Percentiles rank a stretch among this genome's conserved stretches.
Conservation (phyloP, 192 early-diverging fungal species). For the Linnemannia schmuckeri region DNA sequence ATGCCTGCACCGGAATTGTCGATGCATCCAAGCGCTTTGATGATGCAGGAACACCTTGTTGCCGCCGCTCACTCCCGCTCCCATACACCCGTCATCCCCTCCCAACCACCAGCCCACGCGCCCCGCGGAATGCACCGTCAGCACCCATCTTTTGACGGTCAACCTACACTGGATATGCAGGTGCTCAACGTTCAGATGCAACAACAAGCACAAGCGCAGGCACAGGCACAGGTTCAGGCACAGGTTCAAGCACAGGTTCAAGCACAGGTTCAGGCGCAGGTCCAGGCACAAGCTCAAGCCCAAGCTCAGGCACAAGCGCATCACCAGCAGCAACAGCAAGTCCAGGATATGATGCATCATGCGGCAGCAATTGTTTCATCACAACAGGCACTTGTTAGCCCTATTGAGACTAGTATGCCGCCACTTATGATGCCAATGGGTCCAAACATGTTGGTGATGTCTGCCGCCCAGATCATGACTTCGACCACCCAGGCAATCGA, state of each 20-base stretch:
- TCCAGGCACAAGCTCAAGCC: constrained; percentile 21
- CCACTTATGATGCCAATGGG: constrained; percentile 31
- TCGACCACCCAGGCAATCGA: constrained; percentile 23
- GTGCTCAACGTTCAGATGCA: constrained; percentile 43
- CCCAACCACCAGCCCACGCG: constrained; percentile 19
- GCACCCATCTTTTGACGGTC: constrained; percentile 42
- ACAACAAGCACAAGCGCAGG: constrained; percentile 35
- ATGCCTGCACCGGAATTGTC: constrained; percentile 21
- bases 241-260: constrained; percentile 39
- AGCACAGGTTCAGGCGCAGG: constrained; percentile 17
- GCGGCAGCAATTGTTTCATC: constrained; percentile 30
- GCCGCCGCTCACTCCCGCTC: constrained; percentile 48
- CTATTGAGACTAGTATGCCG: constrained; percentile 21
- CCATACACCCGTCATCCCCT: constrained; percentile 45
- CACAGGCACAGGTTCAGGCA: background rate
- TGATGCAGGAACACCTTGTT: constrained; percentile 47
- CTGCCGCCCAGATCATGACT: constrained; percentile 22
- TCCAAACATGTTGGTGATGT: constrained; percentile 26
- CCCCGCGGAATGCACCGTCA: constrained; percentile 33
- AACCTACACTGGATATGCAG: constrained; percentile 23
- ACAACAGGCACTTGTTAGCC: constrained; percentile 37
- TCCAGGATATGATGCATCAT: constrained; percentile 29
- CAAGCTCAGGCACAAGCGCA: constrained; percentile 22
- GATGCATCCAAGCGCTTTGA: constrained; percentile 27
- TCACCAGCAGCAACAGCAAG: constrained; percentile 40